Evolutionary conservation across 306 rosid species (phyloP).

Genomic region (Cicer chorassanicum): DNA sequence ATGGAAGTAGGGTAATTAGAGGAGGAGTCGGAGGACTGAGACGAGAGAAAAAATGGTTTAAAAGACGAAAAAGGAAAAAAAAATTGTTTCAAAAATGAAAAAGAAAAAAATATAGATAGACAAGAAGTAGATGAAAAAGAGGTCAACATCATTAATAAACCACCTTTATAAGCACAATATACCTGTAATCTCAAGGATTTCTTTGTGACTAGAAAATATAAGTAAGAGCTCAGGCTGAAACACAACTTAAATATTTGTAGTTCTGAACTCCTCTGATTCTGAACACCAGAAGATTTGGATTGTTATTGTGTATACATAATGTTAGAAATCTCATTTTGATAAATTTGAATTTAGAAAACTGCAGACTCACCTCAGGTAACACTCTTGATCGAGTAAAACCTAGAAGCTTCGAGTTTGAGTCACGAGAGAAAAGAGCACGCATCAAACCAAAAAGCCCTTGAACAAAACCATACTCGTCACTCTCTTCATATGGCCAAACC

Average conservation of each 20-base stretch:
- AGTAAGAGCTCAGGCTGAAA: constrained; percentile 86
- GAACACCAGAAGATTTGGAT: constrained; percentile 40
- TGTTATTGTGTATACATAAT: constrained; percentile 13
- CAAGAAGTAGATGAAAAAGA: constrained; percentile 7
- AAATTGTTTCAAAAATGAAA: background rate
- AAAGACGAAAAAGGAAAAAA: constrained; percentile 7
- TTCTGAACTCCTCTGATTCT: constrained; percentile 81
- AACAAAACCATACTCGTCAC: constrained; percentile 81
- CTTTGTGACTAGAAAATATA: constrained; percentile 84
- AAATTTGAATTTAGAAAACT: constrained; percentile 31
- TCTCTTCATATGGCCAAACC: constrained; percentile 98
- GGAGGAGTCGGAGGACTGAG: constrained; percentile 62
- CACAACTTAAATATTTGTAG: constrained; percentile 69
- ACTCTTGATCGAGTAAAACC: constrained; percentile 56
- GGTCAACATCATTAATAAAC: constrained; percentile 15
- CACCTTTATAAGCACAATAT: constrained; percentile 36
- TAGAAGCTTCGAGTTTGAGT: constrained; percentile 56
- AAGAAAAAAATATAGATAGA: constrained; percentile 30
- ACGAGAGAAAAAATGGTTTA: constrained; percentile 30
- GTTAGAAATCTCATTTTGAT: constrained; percentile 3
- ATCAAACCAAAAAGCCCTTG: constrained; percentile 90
- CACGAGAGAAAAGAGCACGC: constrained; percentile 71
- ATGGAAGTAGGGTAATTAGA: constrained; percentile 61
- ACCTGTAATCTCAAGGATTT: constrained; percentile 90
- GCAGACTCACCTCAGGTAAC: constrained; percentile 64